Conservation (phyloP, 2,329 filamentous ascomycete genomes). For the Pestalotiopsis sp. region DNA sequence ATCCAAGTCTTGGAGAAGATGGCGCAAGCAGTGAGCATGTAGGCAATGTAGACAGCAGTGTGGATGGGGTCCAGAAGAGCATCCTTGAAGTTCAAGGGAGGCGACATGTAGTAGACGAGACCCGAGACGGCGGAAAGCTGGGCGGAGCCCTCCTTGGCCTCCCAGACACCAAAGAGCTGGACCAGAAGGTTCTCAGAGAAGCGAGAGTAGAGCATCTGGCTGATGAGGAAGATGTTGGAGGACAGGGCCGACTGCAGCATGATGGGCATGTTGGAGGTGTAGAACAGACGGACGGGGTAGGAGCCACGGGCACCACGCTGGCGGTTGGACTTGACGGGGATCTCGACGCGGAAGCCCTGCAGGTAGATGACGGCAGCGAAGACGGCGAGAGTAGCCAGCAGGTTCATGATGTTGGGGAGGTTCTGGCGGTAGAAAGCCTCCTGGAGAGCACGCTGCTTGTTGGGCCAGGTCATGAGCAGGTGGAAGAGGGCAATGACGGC, state of each 20-base stretch:
- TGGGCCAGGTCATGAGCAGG: slow-evolving; percentile 95
- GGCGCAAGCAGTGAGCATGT: slow-evolving; percentile 97
- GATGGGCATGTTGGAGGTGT: slow-evolving; percentile 99
- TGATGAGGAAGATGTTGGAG: slow-evolving; percentile 98
- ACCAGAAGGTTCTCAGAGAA: slow-evolving; percentile 99
- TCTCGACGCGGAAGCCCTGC: slow-evolving; percentile 98
- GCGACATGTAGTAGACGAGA: slow-evolving; percentile 99
- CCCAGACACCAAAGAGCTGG: slow-evolving; percentile 96
- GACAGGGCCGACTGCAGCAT: slow-evolving; percentile 99
- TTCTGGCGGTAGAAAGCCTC: slow-evolving; percentile 99
- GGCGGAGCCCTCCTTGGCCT: slow-evolving; percentile 92
- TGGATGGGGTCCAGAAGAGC: slow-evolving; percentile 96
- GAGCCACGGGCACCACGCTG: slow-evolving; percentile 98
- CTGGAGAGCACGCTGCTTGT: slow-evolving; percentile 97
- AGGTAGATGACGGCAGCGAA: slow-evolving; percentile 99
- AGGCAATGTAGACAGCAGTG: slow-evolving; percentile 91
- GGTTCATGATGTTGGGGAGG: slow-evolving; percentile 99
- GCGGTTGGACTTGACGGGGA: slow-evolving; percentile 98
- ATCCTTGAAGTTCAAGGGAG: slow-evolving; percentile 95
- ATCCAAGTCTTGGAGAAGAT: slow-evolving; percentile 99
- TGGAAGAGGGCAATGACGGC: slow-evolving; percentile 98
- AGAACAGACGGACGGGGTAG: slow-evolving; percentile 98
- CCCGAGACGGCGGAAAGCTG: slow-evolving; percentile 94
- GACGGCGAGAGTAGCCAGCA: slow-evolving; percentile 87
- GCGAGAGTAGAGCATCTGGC: slow-evolving; percentile 98